A percentile compares a stretch with the other conserved stretches of the same genome.
These are phyloP conservation scores for Diaporthe ilicicola DNA, from an alignment of 2,329 filamentous ascomycete species.

Conservation along the genomic window DNA sequence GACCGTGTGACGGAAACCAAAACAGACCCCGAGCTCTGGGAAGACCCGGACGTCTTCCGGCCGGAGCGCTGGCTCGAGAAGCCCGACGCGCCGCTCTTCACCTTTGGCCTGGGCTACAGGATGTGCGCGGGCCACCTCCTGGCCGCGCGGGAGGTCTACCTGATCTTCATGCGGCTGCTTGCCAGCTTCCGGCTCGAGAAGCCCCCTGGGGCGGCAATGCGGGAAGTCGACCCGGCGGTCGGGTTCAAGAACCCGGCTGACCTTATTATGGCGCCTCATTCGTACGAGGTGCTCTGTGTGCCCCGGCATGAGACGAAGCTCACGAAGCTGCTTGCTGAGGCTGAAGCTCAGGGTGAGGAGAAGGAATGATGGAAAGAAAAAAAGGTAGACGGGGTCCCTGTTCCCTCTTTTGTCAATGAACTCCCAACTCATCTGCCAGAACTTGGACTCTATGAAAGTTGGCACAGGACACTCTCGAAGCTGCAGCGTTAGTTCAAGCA, in stretches of 20 bases:
- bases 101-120: slow-evolving; percentile 60
- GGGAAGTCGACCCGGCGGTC: slow-evolving; percentile 24
- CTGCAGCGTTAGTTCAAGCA: too few relatives aligned
- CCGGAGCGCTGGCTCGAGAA: slow-evolving; percentile 52
- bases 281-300: slow-evolving; percentile 30
- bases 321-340: not conserved
- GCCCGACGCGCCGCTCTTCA: slow-evolving; percentile 57
- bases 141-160: slow-evolving; percentile 62
- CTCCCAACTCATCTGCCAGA: too few relatives aligned
- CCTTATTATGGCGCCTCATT: slow-evolving; percentile 23
- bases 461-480: too few relatives aligned
- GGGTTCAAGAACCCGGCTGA: slow-evolving; percentile 30
- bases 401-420: too few relatives aligned
- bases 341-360: not conserved
- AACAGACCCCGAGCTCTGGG: slow-evolving; percentile 67
- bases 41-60: slow-evolving; percentile 69
- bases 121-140: slow-evolving; percentile 64
- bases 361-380: too few relatives aligned
- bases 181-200: slow-evolving; percentile 56
- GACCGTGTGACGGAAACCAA: too few relatives aligned
- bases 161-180: slow-evolving; percentile 59
- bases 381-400: too few relatives aligned
- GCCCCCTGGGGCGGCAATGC: not conserved
- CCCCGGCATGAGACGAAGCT: slow-evolving; percentile 29
- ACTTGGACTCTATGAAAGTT: too few relatives aligned